Evolutionary conservation across 2,329 filamentous ascomycete species (phyloP).

Genomic region (Gyromitra esculenta): DNA sequence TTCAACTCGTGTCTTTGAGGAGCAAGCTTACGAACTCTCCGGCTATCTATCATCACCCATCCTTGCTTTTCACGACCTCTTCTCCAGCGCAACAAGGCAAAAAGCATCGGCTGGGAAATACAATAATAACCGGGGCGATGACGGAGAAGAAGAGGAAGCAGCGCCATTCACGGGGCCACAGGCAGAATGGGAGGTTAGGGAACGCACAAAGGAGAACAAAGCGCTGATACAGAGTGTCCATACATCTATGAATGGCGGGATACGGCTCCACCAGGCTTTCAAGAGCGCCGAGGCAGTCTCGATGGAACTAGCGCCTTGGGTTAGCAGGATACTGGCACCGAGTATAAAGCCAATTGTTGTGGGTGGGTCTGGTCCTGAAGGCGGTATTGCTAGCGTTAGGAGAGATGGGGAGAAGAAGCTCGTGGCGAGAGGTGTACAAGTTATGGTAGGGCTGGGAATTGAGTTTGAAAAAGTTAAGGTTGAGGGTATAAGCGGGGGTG

Average conservation of each 20-base stretch:
- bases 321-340: slow-evolving; percentile 83
- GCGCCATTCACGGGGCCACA: slow-evolving; percentile 82
- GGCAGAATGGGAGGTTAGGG: slow-evolving; percentile 82
- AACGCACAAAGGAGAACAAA: slow-evolving; percentile 81
- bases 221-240: slow-evolving; percentile 76
- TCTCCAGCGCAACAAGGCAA: slow-evolving; percentile 68
- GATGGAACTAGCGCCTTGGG: slow-evolving; percentile 83
- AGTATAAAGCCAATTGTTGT: slow-evolving; percentile 88
- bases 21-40: slow-evolving; percentile 90
- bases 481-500: slow-evolving; percentile 66
- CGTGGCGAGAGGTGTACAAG: slow-evolving; percentile 79
- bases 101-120: slow-evolving; percentile 60
- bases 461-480: slow-evolving; percentile 82
- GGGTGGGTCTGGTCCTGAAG: slow-evolving; percentile 63
- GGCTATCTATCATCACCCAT: slow-evolving; percentile 88
- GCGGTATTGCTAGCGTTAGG: slow-evolving; percentile 77
- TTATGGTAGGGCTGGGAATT: slow-evolving; percentile 84
- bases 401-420: slow-evolving; percentile 85
- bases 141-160: slow-evolving; percentile 66
- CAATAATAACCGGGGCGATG: slow-evolving; percentile 61
- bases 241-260: slow-evolving; percentile 37
- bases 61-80: slow-evolving; percentile 89
- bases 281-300: slow-evolving; percentile 75
- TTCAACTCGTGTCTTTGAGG: slow-evolving; percentile 76
- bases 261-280: slow-evolving; percentile 54